These are phyloP conservation scores for Geotrichum reessii DNA, from an alignment of 1,139 yeast species.

Conservation along the genomic window DNA sequence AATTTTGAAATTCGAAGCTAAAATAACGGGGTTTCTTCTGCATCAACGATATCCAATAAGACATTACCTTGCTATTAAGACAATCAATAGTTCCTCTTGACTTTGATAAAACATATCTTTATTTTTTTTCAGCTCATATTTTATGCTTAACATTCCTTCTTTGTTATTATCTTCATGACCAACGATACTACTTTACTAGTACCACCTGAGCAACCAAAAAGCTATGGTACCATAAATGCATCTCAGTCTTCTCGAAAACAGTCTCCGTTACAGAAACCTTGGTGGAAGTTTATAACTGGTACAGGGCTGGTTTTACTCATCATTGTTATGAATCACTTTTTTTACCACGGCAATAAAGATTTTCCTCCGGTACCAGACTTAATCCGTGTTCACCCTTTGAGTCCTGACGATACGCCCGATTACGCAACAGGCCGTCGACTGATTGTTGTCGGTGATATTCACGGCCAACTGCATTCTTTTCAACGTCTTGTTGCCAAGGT, in stretches of 20 bases:
- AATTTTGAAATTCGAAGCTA: no score
- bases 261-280: neutral
- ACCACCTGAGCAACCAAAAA: neutral
- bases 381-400: neutral
- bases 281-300: neutral
- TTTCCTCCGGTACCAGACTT: neutral
- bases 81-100: neutral
- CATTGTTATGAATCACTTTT: neutral
- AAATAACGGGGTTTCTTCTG: no score
- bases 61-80: no score
- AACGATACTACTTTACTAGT: neutral
- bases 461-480: slow-evolving; percentile 64
- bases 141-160: neutral
- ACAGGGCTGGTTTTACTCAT: neutral
- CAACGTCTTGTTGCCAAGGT: slow-evolving; percentile 43
- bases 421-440: slow-evolving; percentile 27
- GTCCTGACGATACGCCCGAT: neutral
- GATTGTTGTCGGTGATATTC: slow-evolving; percentile 79
- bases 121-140: neutral
- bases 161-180: neutral
- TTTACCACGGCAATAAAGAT: neutral
- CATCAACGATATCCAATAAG: no score
- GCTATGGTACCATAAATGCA: neutral
- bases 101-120: neutral
- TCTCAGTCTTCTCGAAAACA: neutral